Conservation (phyloP, 495 filamentous ascomycete species). For the Aspergillus heteromorphus region DNA sequence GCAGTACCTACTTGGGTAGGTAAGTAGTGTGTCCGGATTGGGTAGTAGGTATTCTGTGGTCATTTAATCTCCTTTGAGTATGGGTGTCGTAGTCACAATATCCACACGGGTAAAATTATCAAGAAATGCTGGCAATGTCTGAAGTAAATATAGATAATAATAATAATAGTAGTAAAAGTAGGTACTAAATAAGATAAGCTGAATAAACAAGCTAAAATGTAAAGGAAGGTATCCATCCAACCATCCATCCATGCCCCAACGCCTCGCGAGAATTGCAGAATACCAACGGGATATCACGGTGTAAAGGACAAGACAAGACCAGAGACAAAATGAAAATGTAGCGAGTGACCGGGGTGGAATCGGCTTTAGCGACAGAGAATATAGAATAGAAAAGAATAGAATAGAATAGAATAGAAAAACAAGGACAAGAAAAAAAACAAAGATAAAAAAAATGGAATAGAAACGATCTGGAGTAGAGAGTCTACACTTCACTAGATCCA, state of each 20-base stretch:
- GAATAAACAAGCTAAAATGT: background rate
- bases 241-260: background rate
- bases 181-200: background rate
- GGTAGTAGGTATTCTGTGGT: too few species aligned
- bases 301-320: background rate
- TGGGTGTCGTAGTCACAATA: too few species aligned
- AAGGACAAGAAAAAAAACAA: background rate
- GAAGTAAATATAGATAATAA: too few species aligned
- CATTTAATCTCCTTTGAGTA: too few species aligned
- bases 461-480: background rate
- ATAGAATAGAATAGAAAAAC: background rate
- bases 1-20: too few species aligned
- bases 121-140: too few species aligned
- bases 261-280: background rate
- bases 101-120: too few species aligned
- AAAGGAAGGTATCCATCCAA: background rate
- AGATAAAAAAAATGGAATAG: too few species aligned
- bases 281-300: slow-evolving; percentile 2
- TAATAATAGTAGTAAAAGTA: too few species aligned
- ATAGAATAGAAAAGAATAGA: background rate
- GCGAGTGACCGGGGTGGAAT: background rate
- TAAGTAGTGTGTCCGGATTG: too few species aligned
- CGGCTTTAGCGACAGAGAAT: background rate
- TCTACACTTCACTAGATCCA: slow-evolving; percentile 26
- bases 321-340: background rate